Base-by-base conservation (phyloP, 2,329 filamentous ascomycete species). In the Aspergillus intermedius region DNA sequence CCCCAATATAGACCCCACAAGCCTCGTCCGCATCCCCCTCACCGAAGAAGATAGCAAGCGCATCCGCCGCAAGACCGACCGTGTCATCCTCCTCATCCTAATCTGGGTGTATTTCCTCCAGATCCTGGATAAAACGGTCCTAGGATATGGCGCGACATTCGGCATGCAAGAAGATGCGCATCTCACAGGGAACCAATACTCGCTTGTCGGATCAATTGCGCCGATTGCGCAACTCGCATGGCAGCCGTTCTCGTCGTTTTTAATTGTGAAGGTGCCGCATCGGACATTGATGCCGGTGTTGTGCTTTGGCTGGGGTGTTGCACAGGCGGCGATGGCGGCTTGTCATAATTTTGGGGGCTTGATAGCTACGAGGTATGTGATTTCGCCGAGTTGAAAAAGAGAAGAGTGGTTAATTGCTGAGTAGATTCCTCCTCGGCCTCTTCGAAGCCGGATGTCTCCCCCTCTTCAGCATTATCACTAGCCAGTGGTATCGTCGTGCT, bases 31-130 rank as follows among this genome's bases (percentile, higher is more conserved):
- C 2, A 51, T 65, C 6, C 52, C 58, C 4, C 42, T 68, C 41
- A 67, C 64, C 0, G 65, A 68, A 21, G 60, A 62, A 28, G 66
- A 68, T 35, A 78, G 76, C 63, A 76, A 72, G 54, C 74, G 76
- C 8, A 83, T 85, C 52, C 73, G 77, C 22, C 74, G 73, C 39
- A 83, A 84, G 64, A 84, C 81, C 1, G 83, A 86, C 59, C 74
- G 71, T 44, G 72, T 74, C 23, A 81, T 86, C 47, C 71, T 86
- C 1, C 32, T 65, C 12, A 64, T 74, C 17, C 58, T 74, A 7
- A 58, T 69, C n/a, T 74, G 72, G 72, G 69, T 73, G 7, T 74
- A 74, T 49, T 73, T 74, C 51, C 56, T 74, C 9, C 72, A 74
- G 49, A 74, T 81, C 32, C 71, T 82, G n/a, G 79, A 82, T 64